phyloP scores from a whole-genome alignment of 2,329 filamentous ascomycete species.

The Penicillium occitanis region DNA sequence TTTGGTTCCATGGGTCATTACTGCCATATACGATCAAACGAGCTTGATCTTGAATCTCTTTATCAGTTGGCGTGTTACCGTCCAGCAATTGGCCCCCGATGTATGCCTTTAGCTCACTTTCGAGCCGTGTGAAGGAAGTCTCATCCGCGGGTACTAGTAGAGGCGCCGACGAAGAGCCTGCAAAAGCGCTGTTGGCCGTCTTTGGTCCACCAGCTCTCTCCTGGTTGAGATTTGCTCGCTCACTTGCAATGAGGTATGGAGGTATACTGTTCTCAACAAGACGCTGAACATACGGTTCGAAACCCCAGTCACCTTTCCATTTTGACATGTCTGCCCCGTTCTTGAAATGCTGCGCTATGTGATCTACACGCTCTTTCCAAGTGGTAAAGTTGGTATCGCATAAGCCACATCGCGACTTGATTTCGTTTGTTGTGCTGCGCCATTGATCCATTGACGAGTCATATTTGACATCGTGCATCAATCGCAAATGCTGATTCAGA shows the following conservation, averaged over 20 bases:
- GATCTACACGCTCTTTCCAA: conserved; percentile 47
- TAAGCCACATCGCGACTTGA: conserved; percentile 52
- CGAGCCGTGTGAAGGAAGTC: conserved; percentile 45
- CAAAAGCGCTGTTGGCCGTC: conserved; percentile 11
- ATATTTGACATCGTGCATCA: conserved; percentile 61
- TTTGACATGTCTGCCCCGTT: conserved; percentile 39
- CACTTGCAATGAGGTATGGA: conserved; percentile 39
- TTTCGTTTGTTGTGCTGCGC: conserved; percentile 56
- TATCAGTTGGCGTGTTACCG: conserved; percentile 40
- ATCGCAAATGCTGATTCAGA: conserved; percentile 59
- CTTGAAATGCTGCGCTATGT: conserved; percentile 43
- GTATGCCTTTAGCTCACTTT: conserved; percentile 42
- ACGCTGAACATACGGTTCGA: conserved; percentile 38
- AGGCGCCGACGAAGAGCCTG: conserved; percentile 11
- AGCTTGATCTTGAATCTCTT: conserved; percentile 38
- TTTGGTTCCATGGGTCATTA: conserved; percentile 44
- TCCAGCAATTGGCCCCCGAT: conserved; percentile 36
- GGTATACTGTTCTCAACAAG: conserved; percentile 40
- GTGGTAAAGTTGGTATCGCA: conserved; percentile 42
- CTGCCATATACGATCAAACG: conserved; percentile 37
- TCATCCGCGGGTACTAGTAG: conserved; percentile 35
- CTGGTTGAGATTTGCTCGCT: conserved; percentile 36
- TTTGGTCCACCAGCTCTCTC: conserved; percentile 28
- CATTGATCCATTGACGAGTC: conserved; percentile 57
- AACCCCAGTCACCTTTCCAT: conserved; percentile 46